Percentiles rank a stretch among this genome's conserved stretches.
These are phyloP conservation scores for Kingdonia uniflora DNA, from an alignment of 164 flowering plant genomes.

Conservation along the genomic window DNA sequence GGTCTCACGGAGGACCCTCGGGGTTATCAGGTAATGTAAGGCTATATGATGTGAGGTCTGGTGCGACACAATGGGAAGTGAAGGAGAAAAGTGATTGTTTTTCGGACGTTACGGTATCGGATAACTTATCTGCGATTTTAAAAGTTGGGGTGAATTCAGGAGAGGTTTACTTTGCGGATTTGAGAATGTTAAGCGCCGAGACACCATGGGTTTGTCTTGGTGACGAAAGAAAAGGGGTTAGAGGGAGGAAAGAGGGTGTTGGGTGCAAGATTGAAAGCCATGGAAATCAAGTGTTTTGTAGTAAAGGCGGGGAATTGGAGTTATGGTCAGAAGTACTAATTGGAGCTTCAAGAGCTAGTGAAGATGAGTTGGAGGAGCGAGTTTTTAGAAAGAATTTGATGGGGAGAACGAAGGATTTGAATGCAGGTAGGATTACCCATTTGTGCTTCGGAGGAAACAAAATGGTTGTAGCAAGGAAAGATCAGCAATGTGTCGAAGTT, in stretches of 20 bases:
- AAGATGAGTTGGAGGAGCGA: conserved; percentile 34
- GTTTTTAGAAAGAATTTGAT: conserved; percentile 65
- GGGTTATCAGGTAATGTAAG: conserved; percentile 65
- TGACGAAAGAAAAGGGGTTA: conserved; percentile 29
- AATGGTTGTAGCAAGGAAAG: conserved; percentile 79
- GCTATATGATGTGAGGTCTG: conserved; percentile 76
- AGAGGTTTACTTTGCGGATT: conserved; percentile 55
- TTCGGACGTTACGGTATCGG: conserved; percentile 63
- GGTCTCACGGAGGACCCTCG: conserved; percentile 80
- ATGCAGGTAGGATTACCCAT: conserved; percentile 39
- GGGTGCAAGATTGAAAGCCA: conserved; percentile 65
- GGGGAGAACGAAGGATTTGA: conserved; percentile 59
- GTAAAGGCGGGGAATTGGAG: conserved; percentile 64
- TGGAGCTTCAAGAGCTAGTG: conserved; percentile 18
- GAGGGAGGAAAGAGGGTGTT: conserved; percentile 70
- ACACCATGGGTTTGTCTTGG: conserved; percentile 69
- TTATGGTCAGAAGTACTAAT: conserved; percentile 81
- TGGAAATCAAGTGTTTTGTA: conserved; percentile 73
- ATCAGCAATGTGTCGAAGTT: conserved; percentile 71
- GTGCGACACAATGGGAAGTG: conserved; percentile 48
- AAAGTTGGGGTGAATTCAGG: conserved; percentile 89
- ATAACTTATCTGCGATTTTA: conserved; percentile 38
- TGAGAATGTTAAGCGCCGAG: conserved; percentile 47
- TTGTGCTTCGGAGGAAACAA: conserved; percentile 85
- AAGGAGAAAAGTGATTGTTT: conserved; percentile 77